Percentiles rank a stretch among this genome's conserved stretches.
Conservation (phyloP, 1,139 yeast genomes). For the Oligophagozyma castellii region DNA sequence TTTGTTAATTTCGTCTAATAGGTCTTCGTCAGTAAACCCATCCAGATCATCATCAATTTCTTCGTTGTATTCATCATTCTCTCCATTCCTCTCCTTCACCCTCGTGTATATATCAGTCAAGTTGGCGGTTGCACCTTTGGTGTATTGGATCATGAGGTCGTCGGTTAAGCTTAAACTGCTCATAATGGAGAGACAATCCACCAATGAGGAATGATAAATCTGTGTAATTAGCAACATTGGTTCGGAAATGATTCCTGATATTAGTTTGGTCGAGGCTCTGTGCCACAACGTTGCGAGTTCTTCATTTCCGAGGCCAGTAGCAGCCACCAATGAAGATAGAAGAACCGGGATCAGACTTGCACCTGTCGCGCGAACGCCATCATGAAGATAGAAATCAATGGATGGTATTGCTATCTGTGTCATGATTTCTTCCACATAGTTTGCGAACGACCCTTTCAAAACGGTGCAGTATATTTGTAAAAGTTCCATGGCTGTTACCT, state of each 20-base stretch:
- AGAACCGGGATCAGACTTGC: conserved; percentile 74
- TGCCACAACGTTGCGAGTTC: conserved; percentile 62
- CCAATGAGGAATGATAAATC: conserved; percentile 61
- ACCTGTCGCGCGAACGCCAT: conserved; percentile 86
- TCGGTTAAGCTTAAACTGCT: conserved; percentile 48
- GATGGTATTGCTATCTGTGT: conserved; percentile 78
- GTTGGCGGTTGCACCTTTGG: conserved; percentile 47
- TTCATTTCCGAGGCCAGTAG: conserved; percentile 41
- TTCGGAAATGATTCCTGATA: conserved; percentile 57
- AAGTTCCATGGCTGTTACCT: conserved; percentile 82
- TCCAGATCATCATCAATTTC: conserved; percentile 65
- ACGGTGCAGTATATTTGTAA: conserved; percentile 79
- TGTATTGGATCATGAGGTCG: conserved; percentile 44
- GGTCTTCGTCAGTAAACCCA: conserved; percentile 81
- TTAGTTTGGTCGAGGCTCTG: conserved; percentile 52
- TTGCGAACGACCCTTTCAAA: conserved; percentile 68
- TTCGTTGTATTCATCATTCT: conserved; percentile 45
- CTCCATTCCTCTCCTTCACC: conserved; percentile 55
- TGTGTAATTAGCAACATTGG: conserved; percentile 77
- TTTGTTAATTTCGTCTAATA: conserved; percentile 73
- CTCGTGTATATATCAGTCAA: conserved; percentile 59
- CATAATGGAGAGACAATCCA: conserved; percentile 52
- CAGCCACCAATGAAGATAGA: conserved; percentile 52
- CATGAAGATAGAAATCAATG: conserved; percentile 80
- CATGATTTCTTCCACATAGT: conserved; percentile 70